Base-by-base conservation (phyloP, 2,329 filamentous ascomycete species). In the Pyricularia sp. region DNA sequence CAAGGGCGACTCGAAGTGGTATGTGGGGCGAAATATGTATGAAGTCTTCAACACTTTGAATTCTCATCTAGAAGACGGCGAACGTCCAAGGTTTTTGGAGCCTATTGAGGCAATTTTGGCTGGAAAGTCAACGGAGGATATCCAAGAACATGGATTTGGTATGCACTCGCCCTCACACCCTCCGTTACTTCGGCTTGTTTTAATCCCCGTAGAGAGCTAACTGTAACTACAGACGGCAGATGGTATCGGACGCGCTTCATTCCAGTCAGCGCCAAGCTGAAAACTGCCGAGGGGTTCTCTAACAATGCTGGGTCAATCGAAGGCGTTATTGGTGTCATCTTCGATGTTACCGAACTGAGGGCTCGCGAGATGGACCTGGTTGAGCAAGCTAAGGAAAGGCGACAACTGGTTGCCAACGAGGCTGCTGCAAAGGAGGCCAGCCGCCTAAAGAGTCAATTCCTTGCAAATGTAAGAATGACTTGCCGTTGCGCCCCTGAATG, bases 401-500 rank as follows among this genome's bases (percentile, higher is more conserved):
- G 86, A 17, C 86, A 86, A 70, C 82, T 93, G 0, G 80, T 92
- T 70, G 90, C 91, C 5, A 92, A 93, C 71, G 91, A 92, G 74
- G 87, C 88, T 9, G 91, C 92, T 20, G 92, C 92, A 1, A 93
- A 92, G 75, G 92, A 94, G 77, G 91, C 92, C 2, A 93, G 89
- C 74, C 85, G 90, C 69, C 84, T 94, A 75, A 95, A 94, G 80
- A 91, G 88, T 72, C 90, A 92, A 72, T 94, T 94, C 73, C 79
- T 93, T 6, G 90, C 90, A 17, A 92, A 92, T 65, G 80, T 81
- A 66, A 73, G 79, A 72, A n/a, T 10, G 2, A 17, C 12, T 26
- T 30, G 26, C 31, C 12, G 42, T 4, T 30, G 17, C 6, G 10
- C n/a, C 30, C 23, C 31, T 55, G 10, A 12, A 12, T 42, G 33